phyloP scores from a whole-genome alignment of 495 filamentous ascomycete genomes.

The Hypoxylon trugodes region DNA sequence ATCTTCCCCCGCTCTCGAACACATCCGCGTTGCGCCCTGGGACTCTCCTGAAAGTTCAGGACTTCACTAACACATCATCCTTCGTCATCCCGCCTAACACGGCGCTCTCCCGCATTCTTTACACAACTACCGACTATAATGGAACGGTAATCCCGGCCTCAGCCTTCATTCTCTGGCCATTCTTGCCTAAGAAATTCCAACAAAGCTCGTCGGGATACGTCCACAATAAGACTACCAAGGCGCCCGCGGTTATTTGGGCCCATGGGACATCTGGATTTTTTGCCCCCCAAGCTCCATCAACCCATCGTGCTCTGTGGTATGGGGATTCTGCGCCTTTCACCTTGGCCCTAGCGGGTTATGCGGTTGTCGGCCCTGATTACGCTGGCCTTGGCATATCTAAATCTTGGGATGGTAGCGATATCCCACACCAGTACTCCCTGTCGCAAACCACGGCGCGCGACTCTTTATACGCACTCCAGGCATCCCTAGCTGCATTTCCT shows the following conservation, averaged over 20 bases:
- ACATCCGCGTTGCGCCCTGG: constrained; percentile 35
- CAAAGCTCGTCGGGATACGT: neutral
- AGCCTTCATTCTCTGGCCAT: constrained; percentile 64
- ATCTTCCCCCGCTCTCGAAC: constrained; percentile 26
- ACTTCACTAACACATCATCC: constrained; percentile 43
- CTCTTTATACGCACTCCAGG: constrained; percentile 53
- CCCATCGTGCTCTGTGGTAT: constrained; percentile 57
- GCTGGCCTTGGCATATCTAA: constrained; percentile 60
- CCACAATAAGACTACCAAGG: constrained; percentile 1
- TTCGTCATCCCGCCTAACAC: constrained; percentile 51
- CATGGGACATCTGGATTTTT: constrained; percentile 63
- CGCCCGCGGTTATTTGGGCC: constrained; percentile 59
- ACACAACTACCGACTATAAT: constrained; percentile 55
- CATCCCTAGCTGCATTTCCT: constrained; percentile 54
- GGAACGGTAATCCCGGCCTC: constrained; percentile 59
- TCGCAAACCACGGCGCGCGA: constrained; percentile 53
- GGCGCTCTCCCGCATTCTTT: constrained; percentile 59
- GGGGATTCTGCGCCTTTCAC: constrained; percentile 53
- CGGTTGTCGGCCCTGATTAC: constrained; percentile 65
- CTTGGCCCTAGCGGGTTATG: constrained; percentile 59
- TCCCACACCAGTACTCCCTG: constrained; percentile 54
- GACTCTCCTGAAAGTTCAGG: constrained; percentile 47
- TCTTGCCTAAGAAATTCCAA: constrained; percentile 38
- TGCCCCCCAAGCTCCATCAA: constrained; percentile 54
- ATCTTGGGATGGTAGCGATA: constrained; percentile 45